Conservation (phyloP, 192 early-diverging fungal species). For the Gonapodya prolifera region DNA sequence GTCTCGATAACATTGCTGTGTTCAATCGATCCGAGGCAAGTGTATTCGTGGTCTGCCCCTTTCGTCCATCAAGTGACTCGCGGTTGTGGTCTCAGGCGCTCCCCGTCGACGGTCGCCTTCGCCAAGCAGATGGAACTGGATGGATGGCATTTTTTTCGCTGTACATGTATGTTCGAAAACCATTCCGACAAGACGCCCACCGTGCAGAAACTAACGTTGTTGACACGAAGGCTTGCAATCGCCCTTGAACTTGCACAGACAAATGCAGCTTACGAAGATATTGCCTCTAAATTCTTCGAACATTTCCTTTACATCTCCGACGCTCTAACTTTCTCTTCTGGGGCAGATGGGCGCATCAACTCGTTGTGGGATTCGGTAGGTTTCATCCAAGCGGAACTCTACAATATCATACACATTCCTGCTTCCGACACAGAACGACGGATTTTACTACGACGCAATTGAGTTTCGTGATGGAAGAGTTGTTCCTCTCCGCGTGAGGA, state of each 20-base stretch:
- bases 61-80: not conserved
- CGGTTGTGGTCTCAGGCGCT: not conserved
- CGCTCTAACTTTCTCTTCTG: slow-evolving; percentile 27
- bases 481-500: slow-evolving; percentile 33
- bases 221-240: slow-evolving; percentile 9
- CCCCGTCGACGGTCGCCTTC: slow-evolving; percentile 24
- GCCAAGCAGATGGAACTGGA: slow-evolving; percentile 36
- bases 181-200: too few relatives aligned
- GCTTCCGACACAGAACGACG: slow-evolving; percentile 13
- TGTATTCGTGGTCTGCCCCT: not conserved
- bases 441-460: slow-evolving; percentile 38
- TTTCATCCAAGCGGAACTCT: slow-evolving; percentile 21
- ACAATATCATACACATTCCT: not conserved
- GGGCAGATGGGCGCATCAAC: slow-evolving; percentile 4
- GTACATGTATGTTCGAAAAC: slow-evolving; percentile 11
- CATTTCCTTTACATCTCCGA: slow-evolving; percentile 46
- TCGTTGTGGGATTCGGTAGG: slow-evolving; percentile 13
- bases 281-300: slow-evolving; percentile 41
- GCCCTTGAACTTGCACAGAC: slow-evolving; percentile 19
- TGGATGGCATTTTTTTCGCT: slow-evolving; percentile 37
- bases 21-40: slow-evolving; percentile 37
- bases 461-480: slow-evolving; percentile 25
- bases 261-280: slow-evolving; percentile 22
- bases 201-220: too few relatives aligned
- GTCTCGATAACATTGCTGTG: slow-evolving; percentile 41